Percentiles rank a stretch among this genome's conserved stretches.
phyloP scores from a whole-genome alignment of 2,329 filamentous ascomycete genomes.

The Daldinia sp. region DNA sequence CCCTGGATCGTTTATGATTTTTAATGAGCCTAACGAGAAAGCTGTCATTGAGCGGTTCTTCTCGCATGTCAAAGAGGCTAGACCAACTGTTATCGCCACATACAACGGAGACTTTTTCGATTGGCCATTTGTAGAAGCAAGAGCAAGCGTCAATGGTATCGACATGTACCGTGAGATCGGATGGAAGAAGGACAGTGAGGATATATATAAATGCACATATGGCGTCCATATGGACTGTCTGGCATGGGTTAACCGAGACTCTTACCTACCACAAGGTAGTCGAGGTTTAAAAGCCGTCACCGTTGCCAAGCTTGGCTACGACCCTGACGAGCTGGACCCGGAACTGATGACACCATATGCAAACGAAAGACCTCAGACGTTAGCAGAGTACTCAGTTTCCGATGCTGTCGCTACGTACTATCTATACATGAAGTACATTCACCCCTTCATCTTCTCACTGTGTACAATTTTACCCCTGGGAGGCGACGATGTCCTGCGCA shows the following conservation, averaged over 20 bases:
- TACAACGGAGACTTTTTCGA: conserved; percentile 99
- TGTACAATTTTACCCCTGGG: conserved; percentile 96
- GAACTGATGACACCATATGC: conserved; percentile 97
- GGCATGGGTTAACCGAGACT: conserved; percentile 98
- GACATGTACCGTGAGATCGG: conserved; percentile 99
- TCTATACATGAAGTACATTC: conserved; percentile 99
- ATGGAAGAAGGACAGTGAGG: conserved; percentile 93
- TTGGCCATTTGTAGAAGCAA: conserved; percentile 97
- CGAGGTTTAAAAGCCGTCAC: conserved; percentile 97
- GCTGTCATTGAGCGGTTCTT: conserved; percentile 91
- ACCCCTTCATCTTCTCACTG: conserved; percentile 98
- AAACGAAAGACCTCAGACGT: conserved; percentile 87
- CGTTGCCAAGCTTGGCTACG: conserved; percentile 96
- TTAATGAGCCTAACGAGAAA: conserved; percentile 97
- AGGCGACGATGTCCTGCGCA: conserved; percentile 91
- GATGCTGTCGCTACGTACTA: conserved; percentile 99
- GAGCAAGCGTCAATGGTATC: conserved; percentile 93
- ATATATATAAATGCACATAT: conserved; percentile 95
- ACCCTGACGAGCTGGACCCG: conserved; percentile 96
- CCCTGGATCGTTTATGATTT: conserved; percentile 94
- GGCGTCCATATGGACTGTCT: conserved; percentile 99
- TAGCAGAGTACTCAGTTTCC: conserved; percentile 98
- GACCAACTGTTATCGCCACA: conserved; percentile 97
- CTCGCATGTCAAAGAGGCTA: conserved; percentile 91
- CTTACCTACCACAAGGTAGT: conserved; percentile 96